Evolutionary conservation across 768 basidiomycete genomes (phyloP), one percentile per base, ranked within the genome.

Genomic region (Kwoniella sp.): DNA sequence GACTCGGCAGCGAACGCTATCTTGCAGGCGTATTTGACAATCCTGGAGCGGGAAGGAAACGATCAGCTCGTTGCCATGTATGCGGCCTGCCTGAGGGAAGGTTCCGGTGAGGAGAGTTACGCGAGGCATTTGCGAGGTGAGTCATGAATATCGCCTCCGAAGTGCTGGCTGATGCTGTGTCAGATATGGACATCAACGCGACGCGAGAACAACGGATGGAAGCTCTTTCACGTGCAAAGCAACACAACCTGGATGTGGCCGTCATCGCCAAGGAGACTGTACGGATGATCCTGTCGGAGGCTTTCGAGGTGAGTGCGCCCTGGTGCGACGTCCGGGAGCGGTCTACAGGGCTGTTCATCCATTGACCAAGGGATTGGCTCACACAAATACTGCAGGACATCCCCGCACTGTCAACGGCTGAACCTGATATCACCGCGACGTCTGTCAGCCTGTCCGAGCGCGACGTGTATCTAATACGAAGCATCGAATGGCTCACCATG

Each of bases 401-500:
- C 17, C 67, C 71, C 9, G 57, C 66, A 5, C 48, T 71, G 11
- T 60, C 67, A 10, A 42, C 43, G 15, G 59, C 59, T 10, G 63
- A 67, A 42, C 70, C 73, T 2, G 73, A 72, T 53, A 64, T 71
- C 34, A 58, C 56, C 1, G 43, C 50, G n/a, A 46, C 62, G 38
- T 56, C 65, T 2, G 51, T 56, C 11, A 68, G 67, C 15, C 51
- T 70, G 22, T 42, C 50, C 14, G 58, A 70, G 9, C 50, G 62
- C 9, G 67, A 74, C 42, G 60, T 56, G 70, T 56, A 87, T 41
- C 77, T 98, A 7, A 79, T 93, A 26, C 82, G 91, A 17, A 87
- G 88, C 0, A 84, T 96, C 42, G 92, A 98, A 65, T 99, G 93
- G 93, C 87, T 92, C 45, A 86, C 83, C 0, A 87, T 87, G 69